phyloP scores from a whole-genome alignment of 805 yeast genomes.

The Yarrowia yakushimensis region DNA sequence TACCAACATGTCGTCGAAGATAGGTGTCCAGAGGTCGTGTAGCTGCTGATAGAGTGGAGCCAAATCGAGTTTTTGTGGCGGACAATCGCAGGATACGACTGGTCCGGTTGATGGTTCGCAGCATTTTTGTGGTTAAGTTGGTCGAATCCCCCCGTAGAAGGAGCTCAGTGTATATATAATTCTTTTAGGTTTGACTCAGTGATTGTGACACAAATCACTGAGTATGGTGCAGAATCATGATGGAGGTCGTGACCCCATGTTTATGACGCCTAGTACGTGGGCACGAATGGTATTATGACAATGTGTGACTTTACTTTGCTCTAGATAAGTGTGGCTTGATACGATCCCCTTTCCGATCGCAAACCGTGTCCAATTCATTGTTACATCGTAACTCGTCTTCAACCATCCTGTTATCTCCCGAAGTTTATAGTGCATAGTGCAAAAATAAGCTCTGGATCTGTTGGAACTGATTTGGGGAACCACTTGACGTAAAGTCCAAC shows the following conservation, averaged over 20 bases:
- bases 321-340: no score
- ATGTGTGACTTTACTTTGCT: no score
- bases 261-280: no score
- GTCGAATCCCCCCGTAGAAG: not conserved
- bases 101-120: slow-evolving; percentile 4
- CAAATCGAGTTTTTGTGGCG: slow-evolving; percentile 17
- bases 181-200: slow-evolving; percentile 22
- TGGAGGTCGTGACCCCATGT: no score
- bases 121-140: slow-evolving; percentile 1
- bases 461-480: not conserved
- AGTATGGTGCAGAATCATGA: not conserved
- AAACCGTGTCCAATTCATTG: not conserved
- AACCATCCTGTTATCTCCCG: not conserved
- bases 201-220: slow-evolving; percentile 18
- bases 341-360: no score
- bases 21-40: slow-evolving; percentile 66
- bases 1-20: slow-evolving; percentile 84
- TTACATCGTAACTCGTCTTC: not conserved
- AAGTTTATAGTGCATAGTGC: not conserved
- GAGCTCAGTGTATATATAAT: slow-evolving; percentile 11
- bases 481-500: not conserved
- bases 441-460: not conserved
- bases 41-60: not conserved
- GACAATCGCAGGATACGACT: slow-evolving; percentile 15
- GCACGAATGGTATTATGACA: no score